These are phyloP conservation scores for Singerocomus rubriflavus DNA, from an alignment of 1,284 basidiomycete genomes.

Conservation along the genomic window DNA sequence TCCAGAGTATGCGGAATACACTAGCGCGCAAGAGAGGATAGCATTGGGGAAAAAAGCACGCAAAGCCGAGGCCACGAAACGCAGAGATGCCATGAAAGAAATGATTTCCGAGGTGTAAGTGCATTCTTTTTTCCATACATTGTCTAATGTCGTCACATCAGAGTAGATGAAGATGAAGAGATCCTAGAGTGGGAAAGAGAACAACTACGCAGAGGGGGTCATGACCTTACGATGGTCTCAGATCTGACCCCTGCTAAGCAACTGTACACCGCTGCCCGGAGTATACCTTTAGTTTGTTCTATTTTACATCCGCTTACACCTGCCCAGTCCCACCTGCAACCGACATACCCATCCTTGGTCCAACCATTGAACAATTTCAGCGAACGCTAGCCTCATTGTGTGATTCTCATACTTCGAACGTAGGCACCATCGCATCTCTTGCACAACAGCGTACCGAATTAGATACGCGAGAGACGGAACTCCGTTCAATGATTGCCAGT, in stretches of 20 bases:
- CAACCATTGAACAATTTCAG: conserved; percentile 56
- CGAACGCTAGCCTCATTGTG: conserved; percentile 66
- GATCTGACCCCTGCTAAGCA: conserved; percentile 41
- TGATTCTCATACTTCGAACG: conserved; percentile 67
- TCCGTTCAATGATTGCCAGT: conserved; percentile 74
- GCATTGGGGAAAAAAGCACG: conserved; percentile 84
- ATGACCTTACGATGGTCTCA: conserved; percentile 34
- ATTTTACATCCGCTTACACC: conserved; percentile 14
- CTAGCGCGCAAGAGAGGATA: conserved; percentile 83
- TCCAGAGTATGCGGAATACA: conserved; percentile 85
- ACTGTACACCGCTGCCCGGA: conserved; percentile 72
- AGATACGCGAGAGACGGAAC: conserved; percentile 72
- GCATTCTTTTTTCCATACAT: conserved; percentile 1
- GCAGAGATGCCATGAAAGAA: conserved; percentile 77
- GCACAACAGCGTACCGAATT: conserved; percentile 69
- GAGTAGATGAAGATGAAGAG: conserved; percentile 87
- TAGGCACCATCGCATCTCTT: conserved; percentile 58
- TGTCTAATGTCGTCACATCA: conserved; percentile 32
- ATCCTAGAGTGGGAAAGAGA: conserved; percentile 88
- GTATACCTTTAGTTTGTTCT: conserved; percentile 43
- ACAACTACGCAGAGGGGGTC: conserved; percentile 76
- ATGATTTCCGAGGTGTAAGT: conserved; percentile 84
- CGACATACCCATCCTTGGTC: conserved; percentile 55
- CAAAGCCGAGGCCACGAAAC: conserved; percentile 69
- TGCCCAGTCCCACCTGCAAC: conserved; percentile 57